A percentile compares a stretch with the other conserved stretches of the same genome.
Evolutionary conservation across 495 filamentous ascomycete genomes (phyloP).

Genomic region (Penicillium turbatum): DNA sequence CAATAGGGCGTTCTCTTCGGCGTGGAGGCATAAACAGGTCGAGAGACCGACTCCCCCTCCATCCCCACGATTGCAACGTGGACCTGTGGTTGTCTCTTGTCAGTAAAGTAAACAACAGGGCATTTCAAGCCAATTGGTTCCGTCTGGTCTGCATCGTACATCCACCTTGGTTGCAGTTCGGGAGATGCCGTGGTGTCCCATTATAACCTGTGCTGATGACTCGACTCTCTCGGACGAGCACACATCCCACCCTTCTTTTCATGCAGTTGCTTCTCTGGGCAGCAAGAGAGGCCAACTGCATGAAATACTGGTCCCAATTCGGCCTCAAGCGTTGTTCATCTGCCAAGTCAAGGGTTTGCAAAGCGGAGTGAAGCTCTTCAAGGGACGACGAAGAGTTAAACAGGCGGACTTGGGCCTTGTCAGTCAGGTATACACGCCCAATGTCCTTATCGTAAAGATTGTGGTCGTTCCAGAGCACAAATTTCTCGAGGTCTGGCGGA

Average conservation of each 20-base stretch:
- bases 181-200: slow-evolving; percentile 80
- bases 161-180: slow-evolving; percentile 90
- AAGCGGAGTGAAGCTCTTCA: slow-evolving; percentile 59
- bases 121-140: not conserved
- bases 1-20: slow-evolving; percentile 92
- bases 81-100: slow-evolving; percentile 36
- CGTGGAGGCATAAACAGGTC: slow-evolving; percentile 92
- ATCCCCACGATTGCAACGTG: slow-evolving; percentile 72
- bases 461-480: slow-evolving; percentile 69
- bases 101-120: not conserved
- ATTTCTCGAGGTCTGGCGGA: slow-evolving; percentile 65
- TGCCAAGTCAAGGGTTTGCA: slow-evolving; percentile 66
- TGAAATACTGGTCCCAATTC: slow-evolving; percentile 98
- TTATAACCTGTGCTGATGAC: slow-evolving; percentile 98
- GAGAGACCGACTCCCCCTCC: slow-evolving; percentile 67
- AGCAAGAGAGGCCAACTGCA: slow-evolving; percentile 87
- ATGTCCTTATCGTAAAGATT: slow-evolving; percentile 65
- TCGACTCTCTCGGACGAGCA: slow-evolving; percentile 80
- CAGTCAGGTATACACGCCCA: slow-evolving; percentile 68
- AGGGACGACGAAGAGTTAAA: slow-evolving; percentile 77
- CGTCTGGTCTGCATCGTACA: slow-evolving; percentile 47
- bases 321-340: slow-evolving; percentile 78
- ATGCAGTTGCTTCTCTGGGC: slow-evolving; percentile 94
- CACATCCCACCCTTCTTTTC: slow-evolving; percentile 93
- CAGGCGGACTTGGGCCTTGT: slow-evolving; percentile 74